phyloP scores from a whole-genome alignment of 768 basidiomycete genomes.

The Macrolepiota dolichaula region DNA sequence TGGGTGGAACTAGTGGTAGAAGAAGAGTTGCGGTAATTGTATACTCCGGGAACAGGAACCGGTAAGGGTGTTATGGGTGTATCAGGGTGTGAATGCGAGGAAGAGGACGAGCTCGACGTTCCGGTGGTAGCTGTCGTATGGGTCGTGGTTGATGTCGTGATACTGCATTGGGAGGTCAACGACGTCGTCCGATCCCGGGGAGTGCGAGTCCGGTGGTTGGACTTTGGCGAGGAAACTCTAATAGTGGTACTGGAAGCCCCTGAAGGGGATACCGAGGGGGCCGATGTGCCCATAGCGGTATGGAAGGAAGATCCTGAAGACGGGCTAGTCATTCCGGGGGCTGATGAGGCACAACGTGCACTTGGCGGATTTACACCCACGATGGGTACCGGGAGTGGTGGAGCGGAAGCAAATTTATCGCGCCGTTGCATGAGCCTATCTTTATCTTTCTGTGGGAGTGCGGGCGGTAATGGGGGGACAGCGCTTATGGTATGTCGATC shows the following conservation, averaged over 20 bases:
- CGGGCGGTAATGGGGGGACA: not conserved
- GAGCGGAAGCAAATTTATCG: constrained; percentile 14
- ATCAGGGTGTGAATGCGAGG: constrained; percentile 5
- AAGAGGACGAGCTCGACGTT: constrained; percentile 5
- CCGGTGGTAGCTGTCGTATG: constrained; percentile 7
- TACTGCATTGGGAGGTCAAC: constrained; percentile 7
- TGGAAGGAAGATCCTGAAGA: not conserved
- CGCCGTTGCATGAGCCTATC: constrained; percentile 7
- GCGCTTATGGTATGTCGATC: not conserved
- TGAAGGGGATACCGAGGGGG: not conserved
- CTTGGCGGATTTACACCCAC: not conserved
- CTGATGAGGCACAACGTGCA: not conserved
- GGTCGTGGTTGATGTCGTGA: constrained; percentile 6
- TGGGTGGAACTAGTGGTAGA: constrained; percentile 3
- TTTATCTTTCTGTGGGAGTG: constrained; percentile 8
- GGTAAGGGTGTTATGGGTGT: constrained; percentile 4
- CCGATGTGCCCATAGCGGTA: not conserved
- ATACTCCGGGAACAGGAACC: not conserved
- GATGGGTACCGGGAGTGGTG: constrained; percentile 8
- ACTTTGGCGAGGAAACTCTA: not conserved
- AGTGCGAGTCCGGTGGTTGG: not conserved
- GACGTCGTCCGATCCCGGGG: constrained; percentile 8
- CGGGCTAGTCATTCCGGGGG: not conserved
- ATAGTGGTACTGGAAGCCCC: constrained; percentile 2
- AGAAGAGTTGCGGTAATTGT: constrained; percentile 7